These are phyloP conservation scores for Gossypium australe DNA, from an alignment of 345 rosid genomes.

Conservation along the genomic window DNA sequence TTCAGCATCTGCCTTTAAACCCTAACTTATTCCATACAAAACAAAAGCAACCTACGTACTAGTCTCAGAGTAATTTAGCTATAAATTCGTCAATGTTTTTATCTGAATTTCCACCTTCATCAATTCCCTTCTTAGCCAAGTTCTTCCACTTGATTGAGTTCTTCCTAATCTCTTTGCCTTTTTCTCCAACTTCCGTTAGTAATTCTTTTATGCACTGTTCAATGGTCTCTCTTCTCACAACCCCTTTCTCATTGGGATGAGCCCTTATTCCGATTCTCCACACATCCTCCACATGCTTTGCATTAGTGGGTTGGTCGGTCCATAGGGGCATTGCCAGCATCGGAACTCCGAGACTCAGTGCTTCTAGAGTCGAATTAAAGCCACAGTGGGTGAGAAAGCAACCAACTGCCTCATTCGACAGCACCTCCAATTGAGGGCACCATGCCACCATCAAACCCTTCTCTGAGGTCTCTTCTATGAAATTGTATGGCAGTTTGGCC, in stretches of 20 bases:
- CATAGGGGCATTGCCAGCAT: neutral
- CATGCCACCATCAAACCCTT: conserved; percentile 5
- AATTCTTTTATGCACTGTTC: neutral
- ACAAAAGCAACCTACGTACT: no score
- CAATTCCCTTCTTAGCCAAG: neutral
- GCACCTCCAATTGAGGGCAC: neutral
- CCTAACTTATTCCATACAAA: no score
- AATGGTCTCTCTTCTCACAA: neutral
- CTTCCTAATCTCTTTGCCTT: neutral
- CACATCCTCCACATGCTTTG: neutral
- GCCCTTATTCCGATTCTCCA: neutral
- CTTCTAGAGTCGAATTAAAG: neutral
- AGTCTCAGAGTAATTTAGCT: neutral
- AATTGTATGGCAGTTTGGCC: conserved; percentile 31
- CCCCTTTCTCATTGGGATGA: neutral
- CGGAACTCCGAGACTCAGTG: neutral
- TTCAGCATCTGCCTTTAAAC: neutral
- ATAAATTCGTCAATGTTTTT: neutral
- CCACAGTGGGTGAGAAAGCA: neutral
- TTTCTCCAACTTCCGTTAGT: neutral
- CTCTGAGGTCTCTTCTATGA: conserved; percentile 20
- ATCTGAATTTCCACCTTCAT: neutral
- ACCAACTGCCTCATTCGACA: neutral
- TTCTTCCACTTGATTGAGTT: neutral
- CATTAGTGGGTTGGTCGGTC: neutral